Evolutionary conservation across 1,284 basidiomycete genomes (phyloP).

Genomic region (Fomitopsis schrenkii): DNA sequence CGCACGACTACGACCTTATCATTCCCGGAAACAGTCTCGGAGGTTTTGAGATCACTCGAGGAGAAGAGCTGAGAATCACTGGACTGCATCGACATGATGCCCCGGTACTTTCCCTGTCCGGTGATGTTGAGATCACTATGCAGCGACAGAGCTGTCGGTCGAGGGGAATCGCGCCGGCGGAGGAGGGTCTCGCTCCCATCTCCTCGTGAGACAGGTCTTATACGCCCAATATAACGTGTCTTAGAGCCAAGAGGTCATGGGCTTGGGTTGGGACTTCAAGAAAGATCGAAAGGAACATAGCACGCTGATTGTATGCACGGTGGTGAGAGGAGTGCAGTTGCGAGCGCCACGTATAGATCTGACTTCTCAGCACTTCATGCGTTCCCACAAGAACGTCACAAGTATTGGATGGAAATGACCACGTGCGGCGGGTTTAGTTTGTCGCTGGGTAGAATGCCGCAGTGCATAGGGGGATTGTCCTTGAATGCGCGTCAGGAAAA

Average conservation of each 20-base stretch:
- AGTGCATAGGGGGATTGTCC: no score
- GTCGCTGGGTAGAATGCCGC: no score
- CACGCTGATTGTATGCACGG: background rate
- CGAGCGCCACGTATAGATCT: background rate
- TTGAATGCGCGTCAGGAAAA: no score
- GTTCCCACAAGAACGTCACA: background rate
- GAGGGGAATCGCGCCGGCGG: background rate
- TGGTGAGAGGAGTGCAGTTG: background rate
- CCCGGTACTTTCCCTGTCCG: background rate
- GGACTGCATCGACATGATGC: background rate
- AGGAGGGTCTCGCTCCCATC: background rate
- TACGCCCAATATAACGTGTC: background rate
- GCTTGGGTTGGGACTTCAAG: background rate
- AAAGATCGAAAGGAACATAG: background rate
- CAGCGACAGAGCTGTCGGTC: background rate
- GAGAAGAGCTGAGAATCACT: background rate
- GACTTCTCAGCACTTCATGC: background rate
- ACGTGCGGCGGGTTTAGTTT: no score
- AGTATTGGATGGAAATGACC: no score
- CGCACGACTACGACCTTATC: background rate
- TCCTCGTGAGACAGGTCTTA: background rate
- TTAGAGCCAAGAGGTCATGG: background rate
- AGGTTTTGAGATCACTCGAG: background rate
- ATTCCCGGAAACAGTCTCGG: background rate
- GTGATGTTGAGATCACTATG: slow-evolving; percentile 6